Conservation (phyloP, 2,329 filamentous ascomycete genomes). For the Pezicula rhizophila region DNA sequence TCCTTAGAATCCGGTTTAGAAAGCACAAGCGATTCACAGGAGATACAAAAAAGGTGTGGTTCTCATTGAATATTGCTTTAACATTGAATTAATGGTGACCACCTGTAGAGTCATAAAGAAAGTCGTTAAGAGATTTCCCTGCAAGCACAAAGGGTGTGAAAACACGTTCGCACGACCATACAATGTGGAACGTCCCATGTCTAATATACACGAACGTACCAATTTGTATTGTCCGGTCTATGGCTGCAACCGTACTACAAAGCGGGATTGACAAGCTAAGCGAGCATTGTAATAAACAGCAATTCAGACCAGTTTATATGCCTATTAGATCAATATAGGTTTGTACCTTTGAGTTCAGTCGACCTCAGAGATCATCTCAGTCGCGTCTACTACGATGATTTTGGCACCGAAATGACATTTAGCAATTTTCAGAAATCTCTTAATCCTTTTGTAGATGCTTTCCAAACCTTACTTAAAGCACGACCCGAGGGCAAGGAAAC, state of each 20-base stretch:
- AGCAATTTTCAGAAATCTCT: background rate
- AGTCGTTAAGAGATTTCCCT: conserved; percentile 6
- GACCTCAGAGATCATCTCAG: background rate
- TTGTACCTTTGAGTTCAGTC: conserved; percentile 2
- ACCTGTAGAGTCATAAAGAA: background rate
- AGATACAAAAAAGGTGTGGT: too few relatives aligned
- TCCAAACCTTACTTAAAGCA: too few relatives aligned
- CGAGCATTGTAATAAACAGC: conserved; percentile 8
- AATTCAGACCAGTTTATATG: conserved; percentile 2
- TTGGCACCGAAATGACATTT: background rate
- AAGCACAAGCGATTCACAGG: too few relatives aligned
- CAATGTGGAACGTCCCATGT: conserved; percentile 7
- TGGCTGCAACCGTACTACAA: conserved; percentile 7
- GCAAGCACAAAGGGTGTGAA: conserved; percentile 3
- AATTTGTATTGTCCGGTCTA: conserved; percentile 5
- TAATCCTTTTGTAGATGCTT: background rate
- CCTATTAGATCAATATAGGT: conserved; percentile 3
- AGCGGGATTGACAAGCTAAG: conserved; percentile 9
- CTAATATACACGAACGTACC: conserved; percentile 4
- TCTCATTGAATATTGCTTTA: too few relatives aligned
- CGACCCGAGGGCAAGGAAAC: background rate
- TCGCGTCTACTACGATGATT: background rate
- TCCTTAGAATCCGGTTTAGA: too few relatives aligned
- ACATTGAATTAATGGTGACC: too few relatives aligned
- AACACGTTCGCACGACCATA: conserved; percentile 8